phyloP scores from a whole-genome alignment of 768 basidiomycete species.

The Russula foetens region DNA sequence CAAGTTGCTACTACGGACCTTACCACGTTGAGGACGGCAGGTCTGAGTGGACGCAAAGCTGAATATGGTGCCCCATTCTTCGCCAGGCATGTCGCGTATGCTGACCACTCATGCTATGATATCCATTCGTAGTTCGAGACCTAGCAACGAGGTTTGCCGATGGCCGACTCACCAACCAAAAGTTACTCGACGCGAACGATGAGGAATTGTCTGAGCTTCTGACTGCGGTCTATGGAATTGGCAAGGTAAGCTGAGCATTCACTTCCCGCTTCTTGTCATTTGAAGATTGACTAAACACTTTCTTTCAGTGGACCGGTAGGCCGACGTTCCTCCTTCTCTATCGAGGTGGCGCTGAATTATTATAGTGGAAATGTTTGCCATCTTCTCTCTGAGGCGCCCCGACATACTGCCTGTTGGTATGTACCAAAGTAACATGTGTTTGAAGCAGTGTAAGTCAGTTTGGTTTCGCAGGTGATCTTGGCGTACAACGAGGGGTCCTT shows the following conservation, averaged over 20 bases:
- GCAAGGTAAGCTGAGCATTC: constrained; percentile 41
- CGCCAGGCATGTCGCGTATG: not conserved
- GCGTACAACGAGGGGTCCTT: constrained; percentile 67
- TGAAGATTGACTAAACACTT: not conserved
- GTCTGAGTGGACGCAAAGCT: constrained; percentile 77
- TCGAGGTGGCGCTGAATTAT: not conserved
- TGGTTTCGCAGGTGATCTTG: constrained; percentile 57
- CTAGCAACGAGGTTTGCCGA: constrained; percentile 75
- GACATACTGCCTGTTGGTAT: constrained; percentile 64
- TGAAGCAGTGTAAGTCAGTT: not conserved
- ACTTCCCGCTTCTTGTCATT: not conserved
- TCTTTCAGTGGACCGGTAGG: constrained; percentile 52
- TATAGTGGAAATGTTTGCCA: constrained; percentile 86
- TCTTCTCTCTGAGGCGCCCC: constrained; percentile 78
- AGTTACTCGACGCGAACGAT: constrained; percentile 61
- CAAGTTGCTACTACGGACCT: constrained; percentile 59
- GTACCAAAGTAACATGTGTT: constrained; percentile 19
- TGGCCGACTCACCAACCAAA: constrained; percentile 66
- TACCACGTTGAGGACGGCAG: constrained; percentile 56
- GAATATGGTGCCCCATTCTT: constrained; percentile 60
- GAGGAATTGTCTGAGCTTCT: constrained; percentile 71
- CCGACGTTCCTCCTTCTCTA: not conserved
- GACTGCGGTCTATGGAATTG: constrained; percentile 73
- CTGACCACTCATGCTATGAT: not conserved
- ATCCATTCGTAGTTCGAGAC: constrained; percentile 49